Percentiles rank a stretch among this genome's conserved stretches.
These are phyloP conservation scores for Fusarium dimerum DNA, from an alignment of 2,329 filamentous ascomycete species.

Conservation along the genomic window DNA sequence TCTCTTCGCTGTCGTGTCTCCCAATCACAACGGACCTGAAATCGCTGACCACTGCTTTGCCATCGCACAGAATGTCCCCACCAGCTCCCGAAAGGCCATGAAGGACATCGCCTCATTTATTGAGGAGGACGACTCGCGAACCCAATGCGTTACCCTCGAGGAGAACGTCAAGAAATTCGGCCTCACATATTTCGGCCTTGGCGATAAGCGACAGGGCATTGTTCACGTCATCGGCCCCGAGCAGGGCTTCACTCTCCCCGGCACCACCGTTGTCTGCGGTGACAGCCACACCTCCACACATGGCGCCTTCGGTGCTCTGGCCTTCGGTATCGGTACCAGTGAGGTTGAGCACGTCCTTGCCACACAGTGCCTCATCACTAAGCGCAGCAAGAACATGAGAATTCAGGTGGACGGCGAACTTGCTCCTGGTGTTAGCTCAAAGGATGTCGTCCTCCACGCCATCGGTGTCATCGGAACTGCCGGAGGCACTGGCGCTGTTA, in stretches of 20 bases:
- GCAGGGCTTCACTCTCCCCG: conserved; percentile 96
- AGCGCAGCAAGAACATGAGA: conserved; percentile 97
- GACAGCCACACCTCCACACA: conserved; percentile 98
- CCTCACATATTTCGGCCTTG: conserved; percentile 94
- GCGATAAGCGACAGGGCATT: conserved; percentile 95
- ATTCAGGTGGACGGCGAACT: conserved; percentile 93
- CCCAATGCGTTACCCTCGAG: conserved; percentile 94
- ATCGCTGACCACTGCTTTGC: conserved; percentile 14
- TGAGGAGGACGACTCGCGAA: conserved; percentile 87
- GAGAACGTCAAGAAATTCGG: conserved; percentile 97
- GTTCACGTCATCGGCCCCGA: conserved; percentile 98
- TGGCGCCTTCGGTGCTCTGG: conserved; percentile 91
- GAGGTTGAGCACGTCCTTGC: conserved; percentile 98
- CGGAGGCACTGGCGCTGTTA: conserved; percentile 90
- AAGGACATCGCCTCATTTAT: conserved; percentile 95
- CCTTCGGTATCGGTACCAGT: conserved; percentile 96
- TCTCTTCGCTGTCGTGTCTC: background rate
- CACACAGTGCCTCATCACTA: conserved; percentile 92
- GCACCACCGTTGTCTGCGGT: conserved; percentile 94
- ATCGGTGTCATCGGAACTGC: conserved; percentile 95
- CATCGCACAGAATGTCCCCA: conserved; percentile 79
- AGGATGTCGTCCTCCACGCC: conserved; percentile 90
- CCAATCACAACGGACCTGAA: background rate
- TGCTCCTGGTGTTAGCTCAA: conserved; percentile 88
- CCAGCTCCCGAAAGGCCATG: conserved; percentile 84